Evolutionary conservation across 331 rosid species (phyloP).

Genomic region (Stylosanthes scabra): DNA sequence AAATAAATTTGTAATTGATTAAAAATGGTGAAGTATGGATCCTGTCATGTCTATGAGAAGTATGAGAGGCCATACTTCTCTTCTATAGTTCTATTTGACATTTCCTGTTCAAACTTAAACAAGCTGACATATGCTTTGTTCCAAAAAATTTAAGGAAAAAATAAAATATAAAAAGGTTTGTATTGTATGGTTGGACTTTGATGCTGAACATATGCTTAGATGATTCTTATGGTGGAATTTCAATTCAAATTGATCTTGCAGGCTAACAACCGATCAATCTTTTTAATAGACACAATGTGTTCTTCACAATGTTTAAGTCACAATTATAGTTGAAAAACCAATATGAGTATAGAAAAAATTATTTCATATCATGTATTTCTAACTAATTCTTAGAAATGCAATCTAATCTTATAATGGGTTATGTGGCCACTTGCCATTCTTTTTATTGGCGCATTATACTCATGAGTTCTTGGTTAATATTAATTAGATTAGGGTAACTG

Average conservation of each 20-base stretch:
- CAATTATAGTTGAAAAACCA: no score
- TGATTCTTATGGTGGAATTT: background rate
- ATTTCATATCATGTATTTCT: no score
- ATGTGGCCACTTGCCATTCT: background rate
- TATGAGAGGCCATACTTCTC: background rate
- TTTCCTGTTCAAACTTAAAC: background rate
- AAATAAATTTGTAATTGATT: background rate
- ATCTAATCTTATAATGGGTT: constrained; percentile 11
- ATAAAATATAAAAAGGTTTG: background rate
- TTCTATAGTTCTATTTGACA: background rate
- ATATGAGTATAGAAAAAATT: no score
- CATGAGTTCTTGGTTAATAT: constrained; percentile 15
- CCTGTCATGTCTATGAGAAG: background rate
- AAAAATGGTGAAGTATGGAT: background rate
- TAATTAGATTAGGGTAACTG: constrained; percentile 24
- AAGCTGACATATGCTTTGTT: background rate
- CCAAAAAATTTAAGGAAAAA: no score
- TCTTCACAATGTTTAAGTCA: no score
- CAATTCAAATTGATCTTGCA: constrained; percentile 1
- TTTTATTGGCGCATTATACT: background rate
- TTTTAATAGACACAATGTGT: no score
- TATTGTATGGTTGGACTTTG: constrained; percentile 9
- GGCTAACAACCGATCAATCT: no score
- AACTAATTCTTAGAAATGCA: constrained; percentile 4
- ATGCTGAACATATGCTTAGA: background rate